Conservation (phyloP, 2,329 filamentous ascomycete species). For the Monilinia aucupariae region DNA sequence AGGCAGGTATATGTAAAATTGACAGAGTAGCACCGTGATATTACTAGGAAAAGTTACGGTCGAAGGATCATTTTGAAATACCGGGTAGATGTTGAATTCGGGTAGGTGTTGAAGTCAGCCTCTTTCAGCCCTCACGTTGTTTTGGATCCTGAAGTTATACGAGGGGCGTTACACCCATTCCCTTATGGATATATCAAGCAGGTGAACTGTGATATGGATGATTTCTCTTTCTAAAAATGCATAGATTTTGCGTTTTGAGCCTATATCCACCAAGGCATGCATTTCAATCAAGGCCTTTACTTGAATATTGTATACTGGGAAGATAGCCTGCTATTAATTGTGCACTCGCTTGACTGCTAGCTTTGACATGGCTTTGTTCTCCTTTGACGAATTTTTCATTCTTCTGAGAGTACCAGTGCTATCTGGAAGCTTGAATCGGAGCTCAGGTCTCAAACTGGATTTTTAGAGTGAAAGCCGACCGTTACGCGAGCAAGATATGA, state of each 20-base stretch:
- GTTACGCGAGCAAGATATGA: background rate
- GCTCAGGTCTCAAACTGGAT: background rate
- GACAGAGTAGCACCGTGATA: background rate
- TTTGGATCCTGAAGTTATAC: background rate
- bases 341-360: background rate
- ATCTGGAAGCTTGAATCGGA: background rate
- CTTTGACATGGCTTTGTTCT: background rate
- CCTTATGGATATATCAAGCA: background rate
- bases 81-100: background rate
- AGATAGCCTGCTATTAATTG: background rate
- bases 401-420: no score
- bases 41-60: background rate
- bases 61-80: background rate
- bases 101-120: background rate
- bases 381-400: no score
- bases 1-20: no score
- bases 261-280: no score
- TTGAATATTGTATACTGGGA: background rate
- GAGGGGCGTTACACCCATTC: background rate
- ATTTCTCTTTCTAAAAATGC: background rate
- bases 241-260: background rate
- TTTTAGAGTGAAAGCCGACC: background rate
- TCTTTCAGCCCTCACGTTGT: background rate
- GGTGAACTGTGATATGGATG: no score
- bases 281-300: background rate